A percentile compares a stretch with the other conserved stretches of the same genome.
These are phyloP conservation scores for Lentinula raphanica DNA, from an alignment of 768 basidiomycete genomes.

Conservation along the genomic window DNA sequence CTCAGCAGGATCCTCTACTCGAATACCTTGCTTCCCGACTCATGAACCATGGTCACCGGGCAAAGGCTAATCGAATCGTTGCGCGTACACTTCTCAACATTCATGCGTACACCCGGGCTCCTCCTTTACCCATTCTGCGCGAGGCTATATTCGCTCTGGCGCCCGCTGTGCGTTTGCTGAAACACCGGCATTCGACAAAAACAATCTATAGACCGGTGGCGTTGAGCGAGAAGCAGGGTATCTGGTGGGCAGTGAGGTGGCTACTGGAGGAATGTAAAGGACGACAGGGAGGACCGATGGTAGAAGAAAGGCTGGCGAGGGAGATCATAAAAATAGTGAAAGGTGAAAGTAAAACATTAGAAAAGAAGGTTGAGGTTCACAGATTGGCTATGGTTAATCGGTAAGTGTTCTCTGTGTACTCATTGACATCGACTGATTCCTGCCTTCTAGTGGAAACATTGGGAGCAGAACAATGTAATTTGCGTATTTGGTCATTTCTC, in stretches of 20 bases:
- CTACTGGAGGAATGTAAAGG: constrained; percentile 60
- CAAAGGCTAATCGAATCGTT: constrained; percentile 51
- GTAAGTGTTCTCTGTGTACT: constrained; percentile 34
- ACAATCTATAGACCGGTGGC: constrained; percentile 61
- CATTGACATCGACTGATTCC: constrained; percentile 3
- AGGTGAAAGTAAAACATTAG: constrained; percentile 53
- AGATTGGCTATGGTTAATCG: constrained; percentile 71
- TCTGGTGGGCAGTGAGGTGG: constrained; percentile 63
- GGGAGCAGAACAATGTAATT: neutral
- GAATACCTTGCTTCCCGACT: constrained; percentile 58
- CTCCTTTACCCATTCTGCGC: constrained; percentile 77
- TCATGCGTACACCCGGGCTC: constrained; percentile 66
- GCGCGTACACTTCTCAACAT: constrained; percentile 66
- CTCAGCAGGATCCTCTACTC: constrained; percentile 71
- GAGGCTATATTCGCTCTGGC: constrained; percentile 63
- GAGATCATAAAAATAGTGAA: constrained; percentile 73
- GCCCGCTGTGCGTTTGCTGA: constrained; percentile 62
- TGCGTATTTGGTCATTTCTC: neutral
- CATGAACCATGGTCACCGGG: constrained; percentile 60
- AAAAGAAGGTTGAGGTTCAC: constrained; percentile 59
- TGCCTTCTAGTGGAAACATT: neutral
- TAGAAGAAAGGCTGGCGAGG: constrained; percentile 70
- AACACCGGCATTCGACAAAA: constrained; percentile 61
- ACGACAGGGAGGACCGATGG: constrained; percentile 42
- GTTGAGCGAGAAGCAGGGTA: constrained; percentile 76